phyloP scores from a whole-genome alignment of 768 basidiomycete species.

The Paxillus involutus region DNA sequence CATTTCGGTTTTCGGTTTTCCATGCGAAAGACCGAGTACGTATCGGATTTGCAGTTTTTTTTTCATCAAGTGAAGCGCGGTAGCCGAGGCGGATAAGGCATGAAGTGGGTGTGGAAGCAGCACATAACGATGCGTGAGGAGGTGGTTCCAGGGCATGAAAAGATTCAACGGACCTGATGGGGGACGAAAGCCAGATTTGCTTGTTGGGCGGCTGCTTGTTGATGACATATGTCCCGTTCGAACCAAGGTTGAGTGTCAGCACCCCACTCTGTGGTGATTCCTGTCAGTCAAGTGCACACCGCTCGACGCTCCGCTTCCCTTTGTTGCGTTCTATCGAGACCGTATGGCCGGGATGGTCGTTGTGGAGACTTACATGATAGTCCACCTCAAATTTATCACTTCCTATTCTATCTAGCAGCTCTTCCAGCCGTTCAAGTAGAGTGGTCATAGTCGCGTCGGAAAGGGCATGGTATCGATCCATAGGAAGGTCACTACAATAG shows the following conservation, averaged over 20 bases:
- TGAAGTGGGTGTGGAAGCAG: neutral
- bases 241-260: slow-evolving; percentile 74
- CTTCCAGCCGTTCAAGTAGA: slow-evolving; percentile 74
- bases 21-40: neutral
- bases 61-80: neutral
- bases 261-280: slow-evolving; percentile 73
- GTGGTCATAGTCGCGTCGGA: slow-evolving; percentile 78
- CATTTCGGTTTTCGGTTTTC: neutral
- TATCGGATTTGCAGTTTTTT: neutral
- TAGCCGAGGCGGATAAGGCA: neutral
- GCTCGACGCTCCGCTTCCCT: neutral
- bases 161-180: slow-evolving; percentile 59
- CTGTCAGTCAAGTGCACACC: slow-evolving; percentile 6
- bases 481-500: slow-evolving; percentile 47
- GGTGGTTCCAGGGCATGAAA: neutral
- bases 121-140: slow-evolving; percentile 4
- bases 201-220: slow-evolving; percentile 98
- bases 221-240: slow-evolving; percentile 87
- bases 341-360: neutral
- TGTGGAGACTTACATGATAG: slow-evolving; percentile 65
- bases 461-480: slow-evolving; percentile 65
- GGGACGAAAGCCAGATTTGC: slow-evolving; percentile 95
- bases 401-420: slow-evolving; percentile 58
- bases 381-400: slow-evolving; percentile 76
- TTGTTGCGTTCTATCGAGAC: neutral